Evolutionary conservation across 1,139 yeast species (phyloP), one percentile per base, ranked within the genome.

Genomic region (Blastobotrys persicus): DNA sequence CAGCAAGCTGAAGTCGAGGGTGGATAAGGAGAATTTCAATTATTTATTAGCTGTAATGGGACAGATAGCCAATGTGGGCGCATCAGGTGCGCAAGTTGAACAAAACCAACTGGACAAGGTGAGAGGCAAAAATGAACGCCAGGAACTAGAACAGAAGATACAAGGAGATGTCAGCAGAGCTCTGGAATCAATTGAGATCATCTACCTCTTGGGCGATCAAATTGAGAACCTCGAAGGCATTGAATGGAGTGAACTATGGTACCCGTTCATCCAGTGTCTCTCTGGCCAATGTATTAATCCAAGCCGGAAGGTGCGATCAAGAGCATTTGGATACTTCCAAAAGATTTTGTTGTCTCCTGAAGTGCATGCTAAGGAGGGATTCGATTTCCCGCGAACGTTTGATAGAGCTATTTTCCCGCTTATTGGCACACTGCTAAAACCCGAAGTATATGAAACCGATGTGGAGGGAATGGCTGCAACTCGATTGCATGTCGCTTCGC

Each of bases 231-330:
- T 51, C 13, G 34, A 49, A 3, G 51, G 50, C 4, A 47, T 33
- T 28, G 47, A 47, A 32, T 55, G 59, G 57, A 39, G 50, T 26
- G 47, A 40, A 6, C 46, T 54, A n/a, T 62, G 65, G 65, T 48
- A 49, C 31, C 54, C 54, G 6, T 61, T 55, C 45, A 55, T 58
- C 5, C 49, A 87, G 62, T 92, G 94, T 0, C 73, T 89, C 51
- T 88, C 94, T 0, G 91, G 85, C 59, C 96, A 89, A 66, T 87
- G 96, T 63, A 78, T 86, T 64, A 89, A 88, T 60, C 95, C 95
- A 7, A 87, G 95, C 63, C 75, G 88, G 33, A 89, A 85, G 62
- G 74, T 89, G 11, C 73, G 96, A 42, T 68, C 77, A 0, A 79
- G 74, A 64, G 92, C 96, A 0, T 58, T 69, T 43, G 57, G 51